Percentiles rank a stretch among this genome's conserved stretches.
phyloP scores from a whole-genome alignment of 2,329 filamentous ascomycete genomes.

The Aspergillus fischeri region DNA sequence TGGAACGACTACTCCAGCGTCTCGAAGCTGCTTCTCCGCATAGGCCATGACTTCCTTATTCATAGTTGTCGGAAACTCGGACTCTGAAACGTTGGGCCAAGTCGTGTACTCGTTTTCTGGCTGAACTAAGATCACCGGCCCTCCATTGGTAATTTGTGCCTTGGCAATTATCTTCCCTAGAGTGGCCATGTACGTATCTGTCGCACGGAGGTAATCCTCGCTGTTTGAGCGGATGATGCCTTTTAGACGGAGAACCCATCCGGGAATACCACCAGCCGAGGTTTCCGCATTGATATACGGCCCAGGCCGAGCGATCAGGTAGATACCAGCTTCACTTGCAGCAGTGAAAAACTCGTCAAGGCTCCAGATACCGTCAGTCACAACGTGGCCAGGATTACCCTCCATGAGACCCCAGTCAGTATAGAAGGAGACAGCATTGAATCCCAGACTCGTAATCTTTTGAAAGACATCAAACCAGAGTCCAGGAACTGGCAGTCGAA shows the following conservation, averaged over 20 bases:
- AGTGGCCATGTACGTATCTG: conserved; percentile 61
- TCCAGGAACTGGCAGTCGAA: conserved; percentile 56
- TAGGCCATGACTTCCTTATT: conserved; percentile 60
- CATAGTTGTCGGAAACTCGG: neutral
- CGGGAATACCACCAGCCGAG: conserved; percentile 73
- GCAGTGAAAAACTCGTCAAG: conserved; percentile 73
- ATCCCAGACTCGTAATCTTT: conserved; percentile 76
- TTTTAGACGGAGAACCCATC: conserved; percentile 69
- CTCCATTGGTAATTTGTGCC: conserved; percentile 77
- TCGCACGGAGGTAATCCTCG: conserved; percentile 60
- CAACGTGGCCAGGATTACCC: conserved; percentile 65
- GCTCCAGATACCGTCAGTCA: conserved; percentile 67
- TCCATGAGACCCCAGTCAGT: conserved; percentile 74
- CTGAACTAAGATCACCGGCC: conserved; percentile 73
- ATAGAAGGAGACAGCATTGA: conserved; percentile 76
- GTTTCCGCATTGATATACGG: conserved; percentile 78
- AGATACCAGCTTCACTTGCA: conserved; percentile 68
- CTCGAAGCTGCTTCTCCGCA: conserved; percentile 63
- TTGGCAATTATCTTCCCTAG: conserved; percentile 66
- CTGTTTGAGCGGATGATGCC: conserved; percentile 61
- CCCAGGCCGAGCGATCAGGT: conserved; percentile 67
- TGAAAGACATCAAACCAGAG: conserved; percentile 72
- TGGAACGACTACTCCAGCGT: conserved; percentile 68
- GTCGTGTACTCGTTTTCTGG: conserved; percentile 76
- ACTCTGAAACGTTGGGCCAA: conserved; percentile 55